phyloP scores from a whole-genome alignment of 2,329 filamentous ascomycete species.

The Diaporthe sp. region DNA sequence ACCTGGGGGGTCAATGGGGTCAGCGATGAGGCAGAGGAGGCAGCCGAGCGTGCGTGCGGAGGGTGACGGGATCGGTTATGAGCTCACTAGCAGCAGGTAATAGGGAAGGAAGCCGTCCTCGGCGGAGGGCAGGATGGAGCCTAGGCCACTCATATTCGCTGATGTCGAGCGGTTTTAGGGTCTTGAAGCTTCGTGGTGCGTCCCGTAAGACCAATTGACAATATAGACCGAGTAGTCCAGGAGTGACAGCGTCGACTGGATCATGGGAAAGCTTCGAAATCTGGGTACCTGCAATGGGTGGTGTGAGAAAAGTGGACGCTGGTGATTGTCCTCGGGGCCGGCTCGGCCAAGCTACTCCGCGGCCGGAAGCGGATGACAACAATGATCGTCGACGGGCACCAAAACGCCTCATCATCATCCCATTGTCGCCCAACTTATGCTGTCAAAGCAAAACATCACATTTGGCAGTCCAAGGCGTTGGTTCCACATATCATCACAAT shows the following conservation, averaged over 20 bases:
- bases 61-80: background rate
- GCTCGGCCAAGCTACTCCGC: background rate
- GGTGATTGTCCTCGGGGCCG: background rate
- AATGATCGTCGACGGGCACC: background rate
- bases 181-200: background rate
- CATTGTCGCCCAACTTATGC: background rate
- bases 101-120: slow-evolving; percentile 70
- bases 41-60: slow-evolving; percentile 1
- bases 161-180: background rate
- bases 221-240: background rate
- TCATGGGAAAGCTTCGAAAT: background rate
- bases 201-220: background rate
- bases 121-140: slow-evolving; percentile 59
- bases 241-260: background rate
- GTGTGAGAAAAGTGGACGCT: slow-evolving; percentile 23
- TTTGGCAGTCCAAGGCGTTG: background rate
- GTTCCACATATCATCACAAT: background rate
- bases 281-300: background rate
- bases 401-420: background rate
- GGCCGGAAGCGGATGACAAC: background rate
- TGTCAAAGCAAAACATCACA: background rate
- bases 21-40: background rate
- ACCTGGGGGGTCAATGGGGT: slow-evolving; percentile 66
- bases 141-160: slow-evolving; percentile 59
- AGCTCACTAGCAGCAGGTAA: slow-evolving; percentile 69